Evolutionary conservation across 2,329 filamentous ascomycete genomes (phyloP).

Genomic region (Stromatinia cepivora): DNA sequence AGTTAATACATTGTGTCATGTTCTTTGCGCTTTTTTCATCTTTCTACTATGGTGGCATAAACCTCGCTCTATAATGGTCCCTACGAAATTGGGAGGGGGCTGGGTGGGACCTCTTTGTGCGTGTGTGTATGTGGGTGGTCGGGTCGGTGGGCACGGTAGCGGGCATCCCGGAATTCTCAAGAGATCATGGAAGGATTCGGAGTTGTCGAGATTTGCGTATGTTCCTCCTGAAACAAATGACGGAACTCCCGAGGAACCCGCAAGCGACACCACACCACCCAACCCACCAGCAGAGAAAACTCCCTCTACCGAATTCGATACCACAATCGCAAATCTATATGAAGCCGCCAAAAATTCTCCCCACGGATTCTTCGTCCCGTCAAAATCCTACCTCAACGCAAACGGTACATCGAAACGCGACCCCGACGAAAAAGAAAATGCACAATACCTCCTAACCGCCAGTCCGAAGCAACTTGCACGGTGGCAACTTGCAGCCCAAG

Average conservation of each 20-base stretch:
- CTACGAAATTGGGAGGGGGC: conserved; percentile 23
- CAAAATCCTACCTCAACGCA: background rate
- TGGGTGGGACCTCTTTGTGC: conserved; percentile 24
- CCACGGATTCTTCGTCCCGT: background rate
- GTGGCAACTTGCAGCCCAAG: conserved; percentile 14
- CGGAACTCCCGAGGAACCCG: background rate
- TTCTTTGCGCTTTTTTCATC: conserved; percentile 26
- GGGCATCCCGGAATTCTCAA: conserved; percentile 27
- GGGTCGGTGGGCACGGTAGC: conserved; percentile 32
- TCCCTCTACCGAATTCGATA: background rate
- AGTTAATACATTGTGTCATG: conserved; percentile 37
- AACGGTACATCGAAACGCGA: background rate
- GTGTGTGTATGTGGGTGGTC: conserved; percentile 27
- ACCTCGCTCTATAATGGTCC: conserved; percentile 22
- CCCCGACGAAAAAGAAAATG: background rate
- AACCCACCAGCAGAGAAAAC: background rate
- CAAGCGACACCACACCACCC: background rate
- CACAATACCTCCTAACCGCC: background rate
- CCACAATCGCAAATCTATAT: background rate
- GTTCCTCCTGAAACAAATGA: background rate
- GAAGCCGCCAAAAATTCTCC: background rate
- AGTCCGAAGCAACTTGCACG: conserved; percentile 2
- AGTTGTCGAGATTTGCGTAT: background rate
- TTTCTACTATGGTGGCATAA: conserved; percentile 28
- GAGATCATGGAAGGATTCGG: conserved; percentile 5